Evolutionary conservation across 805 yeast genomes (phyloP).

Genomic region (Candida peoriensis): DNA sequence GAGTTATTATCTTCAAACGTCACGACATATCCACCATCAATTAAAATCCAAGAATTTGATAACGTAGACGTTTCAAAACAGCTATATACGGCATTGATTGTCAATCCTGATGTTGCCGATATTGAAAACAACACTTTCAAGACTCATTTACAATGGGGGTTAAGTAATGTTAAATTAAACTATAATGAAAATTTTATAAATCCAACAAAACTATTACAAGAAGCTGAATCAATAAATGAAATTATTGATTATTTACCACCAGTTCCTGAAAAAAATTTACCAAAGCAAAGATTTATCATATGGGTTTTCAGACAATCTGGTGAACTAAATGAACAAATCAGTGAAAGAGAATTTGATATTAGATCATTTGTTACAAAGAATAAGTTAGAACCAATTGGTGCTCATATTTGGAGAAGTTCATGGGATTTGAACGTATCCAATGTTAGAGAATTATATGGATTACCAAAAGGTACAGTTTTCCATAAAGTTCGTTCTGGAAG

Average conservation of each 20-base stretch:
- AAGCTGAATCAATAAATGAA: slow-evolving; percentile 31
- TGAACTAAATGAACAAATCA: slow-evolving; percentile 14
- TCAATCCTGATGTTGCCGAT: slow-evolving; percentile 92
- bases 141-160: slow-evolving; percentile 74
- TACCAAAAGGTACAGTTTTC: slow-evolving; percentile 73
- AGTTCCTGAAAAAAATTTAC: slow-evolving; percentile 83
- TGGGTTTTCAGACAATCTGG: slow-evolving; percentile 83
- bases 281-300: slow-evolving; percentile 73
- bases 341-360: slow-evolving; percentile 56
- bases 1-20: slow-evolving; percentile 64
- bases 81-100: slow-evolving; percentile 71
- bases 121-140: slow-evolving; percentile 58
- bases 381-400: slow-evolving; percentile 75
- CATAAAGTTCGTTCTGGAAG: too few relatives aligned
- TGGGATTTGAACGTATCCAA: slow-evolving; percentile 72
- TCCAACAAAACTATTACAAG: slow-evolving; percentile 29
- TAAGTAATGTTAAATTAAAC: slow-evolving; percentile 58
- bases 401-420: slow-evolving; percentile 82
- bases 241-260: slow-evolving; percentile 71
- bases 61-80: slow-evolving; percentile 34
- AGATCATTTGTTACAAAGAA: slow-evolving; percentile 56
- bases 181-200: slow-evolving; percentile 53
- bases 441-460: slow-evolving; percentile 68
- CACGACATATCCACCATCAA: slow-evolving; percentile 70
- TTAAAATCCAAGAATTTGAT: slow-evolving; percentile 72